These are phyloP conservation scores for Aspergillus sp. DNA, from an alignment of 2,329 filamentous ascomycete species.

Conservation along the genomic window DNA sequence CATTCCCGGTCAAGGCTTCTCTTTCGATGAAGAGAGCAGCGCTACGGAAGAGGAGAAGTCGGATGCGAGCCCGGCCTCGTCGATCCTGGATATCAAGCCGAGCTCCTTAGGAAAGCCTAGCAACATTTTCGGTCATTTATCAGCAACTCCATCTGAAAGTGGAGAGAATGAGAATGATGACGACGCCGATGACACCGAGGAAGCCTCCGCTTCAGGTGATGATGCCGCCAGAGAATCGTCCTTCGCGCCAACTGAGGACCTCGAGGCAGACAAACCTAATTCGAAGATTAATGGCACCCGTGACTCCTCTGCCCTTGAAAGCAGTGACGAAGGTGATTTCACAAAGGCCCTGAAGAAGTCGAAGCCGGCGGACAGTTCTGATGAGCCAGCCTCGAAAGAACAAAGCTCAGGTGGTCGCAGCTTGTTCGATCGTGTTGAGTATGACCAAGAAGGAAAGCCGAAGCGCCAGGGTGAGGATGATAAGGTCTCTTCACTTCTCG, in stretches of 20 bases:
- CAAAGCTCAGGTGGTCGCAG: slow-evolving; percentile 29
- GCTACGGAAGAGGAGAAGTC: slow-evolving; percentile 22
- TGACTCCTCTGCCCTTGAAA: slow-evolving; percentile 19
- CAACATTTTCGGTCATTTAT: slow-evolving; percentile 41
- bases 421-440: slow-evolving; percentile 37
- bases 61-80: slow-evolving; percentile 16
- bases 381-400: slow-evolving; percentile 14
- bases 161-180: slow-evolving; percentile 26
- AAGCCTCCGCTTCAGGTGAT: slow-evolving; percentile 23
- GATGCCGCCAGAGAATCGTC: slow-evolving; percentile 20
- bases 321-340: slow-evolving; percentile 26
- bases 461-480: slow-evolving; percentile 24
- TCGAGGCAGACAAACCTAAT: slow-evolving; percentile 11
- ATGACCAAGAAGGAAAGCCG: slow-evolving; percentile 25
- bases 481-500: slow-evolving; percentile 23
- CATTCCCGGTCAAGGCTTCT: slow-evolving; percentile 34
- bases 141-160: slow-evolving; percentile 28
- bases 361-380: slow-evolving; percentile 18
- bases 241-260: slow-evolving; percentile 15
- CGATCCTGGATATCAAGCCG: slow-evolving; percentile 29
- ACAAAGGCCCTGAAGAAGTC: slow-evolving; percentile 22
- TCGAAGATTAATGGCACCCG: slow-evolving; percentile 9
- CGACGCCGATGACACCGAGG: slow-evolving; percentile 29
- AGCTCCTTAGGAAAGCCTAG: slow-evolving; percentile 28
- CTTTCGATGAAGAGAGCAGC: slow-evolving; percentile 25